phyloP scores from a whole-genome alignment of 768 basidiomycete species.

The Auricularia sp. region DNA sequence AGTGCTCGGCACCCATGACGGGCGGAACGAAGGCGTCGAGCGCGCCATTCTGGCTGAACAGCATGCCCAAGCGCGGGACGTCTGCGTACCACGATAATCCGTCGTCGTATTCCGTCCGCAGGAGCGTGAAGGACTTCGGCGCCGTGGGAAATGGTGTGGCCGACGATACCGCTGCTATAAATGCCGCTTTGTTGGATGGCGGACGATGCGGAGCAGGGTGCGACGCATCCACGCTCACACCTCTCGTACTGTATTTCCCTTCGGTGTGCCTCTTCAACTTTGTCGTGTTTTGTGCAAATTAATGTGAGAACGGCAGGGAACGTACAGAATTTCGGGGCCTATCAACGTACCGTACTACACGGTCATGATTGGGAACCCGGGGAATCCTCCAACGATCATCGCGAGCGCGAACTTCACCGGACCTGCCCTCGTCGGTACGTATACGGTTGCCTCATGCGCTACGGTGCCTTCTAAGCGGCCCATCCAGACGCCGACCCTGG shows the following conservation, averaged over 20 bases:
- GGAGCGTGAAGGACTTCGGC: slow-evolving; percentile 55
- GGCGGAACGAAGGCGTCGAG: neutral
- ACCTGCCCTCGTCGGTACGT: slow-evolving; percentile 9
- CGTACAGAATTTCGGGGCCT: slow-evolving; percentile 20
- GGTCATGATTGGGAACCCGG: slow-evolving; percentile 9
- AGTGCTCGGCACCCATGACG: neutral
- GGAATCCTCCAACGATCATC: slow-evolving; percentile 7
- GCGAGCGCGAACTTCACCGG: slow-evolving; percentile 11
- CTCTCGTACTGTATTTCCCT: neutral
- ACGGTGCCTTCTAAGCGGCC: neutral
- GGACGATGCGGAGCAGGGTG: neutral
- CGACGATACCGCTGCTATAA: slow-evolving; percentile 65
- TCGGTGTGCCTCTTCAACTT: neutral
- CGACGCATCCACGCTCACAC: neutral
- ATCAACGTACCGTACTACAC: slow-evolving; percentile 21
- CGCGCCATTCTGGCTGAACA: neutral
- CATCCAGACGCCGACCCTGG: slow-evolving; percentile 9
- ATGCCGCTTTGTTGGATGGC: slow-evolving; percentile 45
- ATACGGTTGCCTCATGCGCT: neutral
- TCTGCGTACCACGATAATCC: neutral
- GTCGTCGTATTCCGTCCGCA: neutral
- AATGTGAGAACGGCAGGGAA: slow-evolving; percentile 9
- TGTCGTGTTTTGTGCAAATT: neutral
- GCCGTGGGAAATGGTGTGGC: slow-evolving; percentile 65
- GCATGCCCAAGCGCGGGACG: neutral